Percentiles rank a stretch among this genome's conserved stretches.
These are phyloP conservation scores for Tausonia pullulans DNA, from an alignment of 1,284 basidiomycete species.

Conservation along the genomic window DNA sequence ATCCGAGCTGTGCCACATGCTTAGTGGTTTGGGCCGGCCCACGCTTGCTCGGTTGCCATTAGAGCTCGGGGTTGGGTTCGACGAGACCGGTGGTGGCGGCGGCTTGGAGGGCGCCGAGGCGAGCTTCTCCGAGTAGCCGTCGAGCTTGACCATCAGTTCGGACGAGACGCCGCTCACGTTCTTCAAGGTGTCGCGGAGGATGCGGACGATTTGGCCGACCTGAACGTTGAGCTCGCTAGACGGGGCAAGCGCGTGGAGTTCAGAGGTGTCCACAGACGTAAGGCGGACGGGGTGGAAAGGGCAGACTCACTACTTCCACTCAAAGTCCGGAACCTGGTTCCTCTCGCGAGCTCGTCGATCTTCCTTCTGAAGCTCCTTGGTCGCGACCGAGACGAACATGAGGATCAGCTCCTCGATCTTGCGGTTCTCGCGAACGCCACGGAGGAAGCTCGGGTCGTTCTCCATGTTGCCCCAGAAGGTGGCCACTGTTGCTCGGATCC, in stretches of 20 bases:
- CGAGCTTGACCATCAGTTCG: slow-evolving; percentile 61
- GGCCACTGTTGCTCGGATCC: slow-evolving; percentile 75
- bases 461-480: slow-evolving; percentile 75
- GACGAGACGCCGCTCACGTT: slow-evolving; percentile 63
- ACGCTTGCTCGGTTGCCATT: background rate
- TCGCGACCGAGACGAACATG: slow-evolving; percentile 85
- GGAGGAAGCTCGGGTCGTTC: slow-evolving; percentile 66
- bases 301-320: slow-evolving; percentile 55
- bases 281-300: no score
- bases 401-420: slow-evolving; percentile 96
- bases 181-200: slow-evolving; percentile 68
- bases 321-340: slow-evolving; percentile 46
- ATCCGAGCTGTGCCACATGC: slow-evolving; percentile 7
- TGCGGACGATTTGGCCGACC: slow-evolving; percentile 72
- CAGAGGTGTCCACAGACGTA: no score
- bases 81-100: slow-evolving; percentile 29
- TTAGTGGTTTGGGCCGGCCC: slow-evolving; percentile 3
- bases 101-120: slow-evolving; percentile 37
- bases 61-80: slow-evolving; percentile 10
- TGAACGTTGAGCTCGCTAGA: slow-evolving; percentile 68
- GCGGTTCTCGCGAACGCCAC: slow-evolving; percentile 86
- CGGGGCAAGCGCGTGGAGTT: no score
- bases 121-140: slow-evolving; percentile 71
- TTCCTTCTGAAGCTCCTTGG: slow-evolving; percentile 64
- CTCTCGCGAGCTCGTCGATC: background rate